Evolutionary conservation across 371 early-diverging fungal genomes (phyloP).

Genomic region (Parasitella parasitica): DNA sequence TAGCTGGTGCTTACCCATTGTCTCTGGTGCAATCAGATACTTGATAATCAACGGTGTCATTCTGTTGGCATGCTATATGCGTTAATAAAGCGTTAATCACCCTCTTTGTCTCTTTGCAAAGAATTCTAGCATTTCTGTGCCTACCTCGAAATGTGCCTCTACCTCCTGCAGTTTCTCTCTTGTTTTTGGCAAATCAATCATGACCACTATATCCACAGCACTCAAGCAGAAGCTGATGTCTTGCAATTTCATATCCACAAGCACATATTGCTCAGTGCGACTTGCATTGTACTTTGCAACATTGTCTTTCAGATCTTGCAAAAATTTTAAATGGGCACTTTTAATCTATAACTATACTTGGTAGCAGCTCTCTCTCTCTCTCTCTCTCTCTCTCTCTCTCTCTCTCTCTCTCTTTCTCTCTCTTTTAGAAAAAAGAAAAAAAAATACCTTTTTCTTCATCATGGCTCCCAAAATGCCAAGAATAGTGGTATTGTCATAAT

Average conservation of each 20-base stretch:
- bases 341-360: constrained; percentile 1
- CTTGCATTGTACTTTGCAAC: constrained; percentile 3
- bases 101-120: too few relatives aligned
- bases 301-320: not conserved
- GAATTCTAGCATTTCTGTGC: too few relatives aligned
- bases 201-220: constrained; percentile 16
- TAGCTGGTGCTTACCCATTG: not conserved
- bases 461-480: constrained; percentile 1
- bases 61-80: not conserved
- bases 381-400: too few relatives aligned
- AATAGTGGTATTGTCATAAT: constrained; percentile 54
- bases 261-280: not conserved
- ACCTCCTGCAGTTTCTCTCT: not conserved
- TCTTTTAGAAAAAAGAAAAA: too few relatives aligned
- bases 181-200: constrained; percentile 4
- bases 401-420: too few relatives aligned
- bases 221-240: not conserved
- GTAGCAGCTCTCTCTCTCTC: too few relatives aligned
- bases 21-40: constrained; percentile 15
- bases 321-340: not conserved
- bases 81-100: not conserved
- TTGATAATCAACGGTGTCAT: constrained; percentile 4
- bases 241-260: constrained; percentile 13
- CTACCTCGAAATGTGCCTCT: constrained; percentile 14
- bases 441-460: constrained; percentile 19